Conservation (phyloP, 306 rosid genomes). For the Adenanthera pavonina region DNA sequence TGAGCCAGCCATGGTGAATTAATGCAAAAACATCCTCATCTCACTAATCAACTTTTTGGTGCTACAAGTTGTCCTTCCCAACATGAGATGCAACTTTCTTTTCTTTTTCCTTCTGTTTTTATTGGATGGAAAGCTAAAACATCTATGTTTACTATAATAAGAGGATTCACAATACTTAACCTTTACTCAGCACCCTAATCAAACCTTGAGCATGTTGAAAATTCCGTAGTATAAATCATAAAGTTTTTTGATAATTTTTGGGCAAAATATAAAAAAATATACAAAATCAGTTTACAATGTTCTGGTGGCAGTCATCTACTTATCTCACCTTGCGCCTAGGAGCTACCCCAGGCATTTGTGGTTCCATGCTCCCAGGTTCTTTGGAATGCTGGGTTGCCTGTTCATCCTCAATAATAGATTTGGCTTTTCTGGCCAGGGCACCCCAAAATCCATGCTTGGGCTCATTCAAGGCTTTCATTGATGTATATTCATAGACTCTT, state of each 20-base stretch:
- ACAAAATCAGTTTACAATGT: background rate
- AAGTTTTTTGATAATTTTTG: background rate
- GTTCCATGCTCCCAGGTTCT: constrained; percentile 49
- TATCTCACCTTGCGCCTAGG: constrained; percentile 73
- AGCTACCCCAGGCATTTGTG: constrained; percentile 49
- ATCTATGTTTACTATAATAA: background rate
- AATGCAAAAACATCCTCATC: constrained; percentile 13
- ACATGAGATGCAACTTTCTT: constrained; percentile 24
- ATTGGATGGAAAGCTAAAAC: constrained; percentile 10
- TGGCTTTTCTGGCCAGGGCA: constrained; percentile 87
- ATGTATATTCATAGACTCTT: constrained; percentile 70
- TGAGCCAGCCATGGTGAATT: background rate
- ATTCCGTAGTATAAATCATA: background rate
- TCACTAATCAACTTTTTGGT: constrained; percentile 16
- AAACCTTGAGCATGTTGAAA: constrained; percentile 27
- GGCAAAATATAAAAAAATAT: background rate
- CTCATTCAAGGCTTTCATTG: constrained; percentile 75
- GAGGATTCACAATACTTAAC: constrained; percentile 11
- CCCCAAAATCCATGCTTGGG: constrained; percentile 96
- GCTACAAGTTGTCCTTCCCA: constrained; percentile 19
- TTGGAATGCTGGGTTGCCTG: constrained; percentile 52
- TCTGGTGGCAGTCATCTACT: background rate
- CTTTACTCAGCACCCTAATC: background rate
- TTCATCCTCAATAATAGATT: constrained; percentile 83
- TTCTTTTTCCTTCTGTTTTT: background rate